Conservation (phyloP, 1,284 basidiomycete genomes). For the Phellinidium pouzarii region DNA sequence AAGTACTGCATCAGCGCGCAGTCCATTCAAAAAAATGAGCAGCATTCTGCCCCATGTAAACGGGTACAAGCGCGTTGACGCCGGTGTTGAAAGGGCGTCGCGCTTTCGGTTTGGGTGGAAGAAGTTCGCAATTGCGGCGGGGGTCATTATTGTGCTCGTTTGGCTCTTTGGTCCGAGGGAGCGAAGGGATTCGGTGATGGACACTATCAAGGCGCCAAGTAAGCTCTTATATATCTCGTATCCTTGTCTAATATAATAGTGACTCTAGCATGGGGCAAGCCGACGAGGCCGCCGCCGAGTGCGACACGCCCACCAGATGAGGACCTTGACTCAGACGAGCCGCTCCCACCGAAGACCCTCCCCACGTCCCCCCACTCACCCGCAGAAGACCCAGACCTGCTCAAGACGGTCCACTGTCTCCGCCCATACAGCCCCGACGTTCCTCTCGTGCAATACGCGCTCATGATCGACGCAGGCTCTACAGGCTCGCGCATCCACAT, state of each 20-base stretch:
- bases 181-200: constrained; percentile 28
- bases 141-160: constrained; percentile 48
- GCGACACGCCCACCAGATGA: constrained; percentile 11
- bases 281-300: constrained; percentile 18
- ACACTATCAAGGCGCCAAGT: constrained; percentile 22
- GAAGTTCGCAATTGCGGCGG: constrained; percentile 53
- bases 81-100: constrained; percentile 30
- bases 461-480: constrained; percentile 98
- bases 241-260: background rate
- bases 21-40: constrained; percentile 1
- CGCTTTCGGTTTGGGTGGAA: constrained; percentile 51
- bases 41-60: constrained; percentile 16
- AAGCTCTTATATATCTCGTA: constrained; percentile 14
- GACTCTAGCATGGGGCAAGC: constrained; percentile 15
- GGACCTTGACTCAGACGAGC: constrained; percentile 6
- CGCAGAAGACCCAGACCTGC: constrained; percentile 57
- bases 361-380: constrained; percentile 38
- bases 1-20: background rate
- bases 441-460: constrained; percentile 81
- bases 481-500: constrained; percentile 96
- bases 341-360: constrained; percentile 19
- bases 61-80: constrained; percentile 57
- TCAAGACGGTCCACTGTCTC: constrained; percentile 62
- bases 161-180: constrained; percentile 57
- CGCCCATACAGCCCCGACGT: constrained; percentile 40